phyloP scores from a whole-genome alignment of 371 early-diverging fungal species.

The Saksenaea vasiformis region DNA sequence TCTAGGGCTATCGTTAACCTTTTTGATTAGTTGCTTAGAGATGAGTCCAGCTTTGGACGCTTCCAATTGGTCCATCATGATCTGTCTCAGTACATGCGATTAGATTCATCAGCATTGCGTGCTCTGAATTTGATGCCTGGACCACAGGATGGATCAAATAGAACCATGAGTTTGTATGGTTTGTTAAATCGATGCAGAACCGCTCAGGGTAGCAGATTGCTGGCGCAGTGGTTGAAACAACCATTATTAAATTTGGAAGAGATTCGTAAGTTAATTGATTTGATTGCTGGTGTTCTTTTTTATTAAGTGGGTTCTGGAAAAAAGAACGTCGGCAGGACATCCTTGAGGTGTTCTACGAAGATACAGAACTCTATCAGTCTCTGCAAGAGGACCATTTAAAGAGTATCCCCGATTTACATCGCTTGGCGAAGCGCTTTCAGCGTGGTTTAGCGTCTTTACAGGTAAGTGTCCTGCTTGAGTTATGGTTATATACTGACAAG shows the following conservation, averaged over 20 bases:
- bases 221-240: slow-evolving; percentile 94
- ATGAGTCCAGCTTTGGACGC: slow-evolving; percentile 76
- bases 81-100: slow-evolving; percentile 87
- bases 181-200: slow-evolving; percentile 91
- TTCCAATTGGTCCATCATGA: slow-evolving; percentile 74
- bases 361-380: slow-evolving; percentile 70
- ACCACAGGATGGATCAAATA: slow-evolving; percentile 76
- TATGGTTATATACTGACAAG: neutral
- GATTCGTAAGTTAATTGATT: slow-evolving; percentile 56
- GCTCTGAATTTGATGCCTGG: slow-evolving; percentile 89
- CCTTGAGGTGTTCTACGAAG: slow-evolving; percentile 74
- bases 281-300: neutral
- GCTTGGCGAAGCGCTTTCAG: slow-evolving; percentile 83
- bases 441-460: slow-evolving; percentile 81
- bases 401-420: slow-evolving; percentile 84
- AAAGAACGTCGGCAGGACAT: slow-evolving; percentile 76
- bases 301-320: neutral
- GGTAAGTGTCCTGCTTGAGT: slow-evolving; percentile 17
- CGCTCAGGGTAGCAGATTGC: slow-evolving; percentile 84
- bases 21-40: slow-evolving; percentile 59
- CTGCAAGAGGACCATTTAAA: slow-evolving; percentile 80
- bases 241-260: slow-evolving; percentile 78
- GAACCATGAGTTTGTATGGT: slow-evolving; percentile 83
- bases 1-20: neutral
- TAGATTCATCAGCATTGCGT: slow-evolving; percentile 88